phyloP scores from a whole-genome alignment of 805 yeast genomes.

The Hanseniaspora singularis region DNA sequence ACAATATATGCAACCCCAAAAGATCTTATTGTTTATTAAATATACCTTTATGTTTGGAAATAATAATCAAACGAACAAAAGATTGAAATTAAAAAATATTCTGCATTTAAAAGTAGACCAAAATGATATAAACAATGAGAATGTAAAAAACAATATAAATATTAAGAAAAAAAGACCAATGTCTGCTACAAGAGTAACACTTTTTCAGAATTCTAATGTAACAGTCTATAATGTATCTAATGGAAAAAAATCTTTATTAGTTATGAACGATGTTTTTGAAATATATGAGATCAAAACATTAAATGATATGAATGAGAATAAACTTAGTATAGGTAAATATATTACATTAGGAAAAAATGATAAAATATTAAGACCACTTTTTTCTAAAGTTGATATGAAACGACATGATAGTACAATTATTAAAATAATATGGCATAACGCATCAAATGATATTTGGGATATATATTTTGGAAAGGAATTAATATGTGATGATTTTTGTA shows the following conservation, averaged over 20 bases:
- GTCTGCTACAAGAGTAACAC: constrained; percentile 25
- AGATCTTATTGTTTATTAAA: too few relatives aligned
- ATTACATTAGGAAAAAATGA: constrained; percentile 27
- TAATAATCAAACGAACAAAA: neutral
- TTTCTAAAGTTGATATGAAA: constrained; percentile 50
- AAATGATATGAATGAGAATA: constrained; percentile 16
- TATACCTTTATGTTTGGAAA: neutral
- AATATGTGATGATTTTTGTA: constrained; percentile 4
- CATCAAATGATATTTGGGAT: constrained; percentile 40
- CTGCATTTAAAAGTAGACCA: constrained; percentile 10
- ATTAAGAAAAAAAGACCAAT: constrained; percentile 15
- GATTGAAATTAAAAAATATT: constrained; percentile 8
- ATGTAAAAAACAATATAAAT: neutral
- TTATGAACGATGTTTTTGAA: constrained; percentile 23
- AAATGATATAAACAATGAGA: neutral
- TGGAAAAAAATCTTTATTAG: neutral
- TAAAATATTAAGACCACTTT: constrained; percentile 52
- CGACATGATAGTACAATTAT: constrained; percentile 34
- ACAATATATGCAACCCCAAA: too few relatives aligned
- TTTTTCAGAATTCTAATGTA: constrained; percentile 19
- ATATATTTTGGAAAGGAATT: neutral
- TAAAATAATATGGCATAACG: constrained; percentile 12
- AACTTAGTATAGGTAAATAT: constrained; percentile 18
- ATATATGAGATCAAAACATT: constrained; percentile 26
- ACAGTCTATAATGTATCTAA: neutral